Conservation (phyloP, 331 rosid genomes). For the Saraca asoca region DNA sequence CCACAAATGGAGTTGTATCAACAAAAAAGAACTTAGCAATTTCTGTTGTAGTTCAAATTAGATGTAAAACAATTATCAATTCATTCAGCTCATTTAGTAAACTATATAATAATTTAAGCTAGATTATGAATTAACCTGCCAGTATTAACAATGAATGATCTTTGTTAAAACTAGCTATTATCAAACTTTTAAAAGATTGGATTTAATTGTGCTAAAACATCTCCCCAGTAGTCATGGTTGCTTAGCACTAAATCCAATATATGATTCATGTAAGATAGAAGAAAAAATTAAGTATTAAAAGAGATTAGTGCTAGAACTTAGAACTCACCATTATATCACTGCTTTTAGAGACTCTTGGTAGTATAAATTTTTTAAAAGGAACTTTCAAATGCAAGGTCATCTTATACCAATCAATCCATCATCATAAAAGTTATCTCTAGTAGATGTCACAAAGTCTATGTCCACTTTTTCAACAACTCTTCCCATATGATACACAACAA, state of each 20-base stretch:
- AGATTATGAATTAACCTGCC: constrained; percentile 37
- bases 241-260: constrained; percentile 56
- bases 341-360: constrained; percentile 61
- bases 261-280: neutral
- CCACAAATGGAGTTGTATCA: constrained; percentile 71
- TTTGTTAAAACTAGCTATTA: constrained; percentile 61
- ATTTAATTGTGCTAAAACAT: constrained; percentile 62
- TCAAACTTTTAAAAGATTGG: constrained; percentile 56
- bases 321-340: constrained; percentile 62
- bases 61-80: neutral
- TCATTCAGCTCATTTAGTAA: neutral
- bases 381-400: constrained; percentile 55
- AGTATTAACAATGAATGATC: constrained; percentile 57
- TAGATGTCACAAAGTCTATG: constrained; percentile 60
- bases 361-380: constrained; percentile 65
- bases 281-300: neutral
- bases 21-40: constrained; percentile 62
- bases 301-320: neutral
- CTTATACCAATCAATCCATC: constrained; percentile 50
- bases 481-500: constrained; percentile 53
- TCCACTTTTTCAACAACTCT: constrained; percentile 46
- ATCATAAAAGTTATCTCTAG: constrained; percentile 73
- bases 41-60: constrained; percentile 35
- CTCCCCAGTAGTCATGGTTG: constrained; percentile 78
- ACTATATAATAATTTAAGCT: neutral